A percentile compares a stretch with the other conserved stretches of the same genome.
phyloP scores from a whole-genome alignment of 2,329 filamentous ascomycete species.

The Rhinocladiella mackenziei region DNA sequence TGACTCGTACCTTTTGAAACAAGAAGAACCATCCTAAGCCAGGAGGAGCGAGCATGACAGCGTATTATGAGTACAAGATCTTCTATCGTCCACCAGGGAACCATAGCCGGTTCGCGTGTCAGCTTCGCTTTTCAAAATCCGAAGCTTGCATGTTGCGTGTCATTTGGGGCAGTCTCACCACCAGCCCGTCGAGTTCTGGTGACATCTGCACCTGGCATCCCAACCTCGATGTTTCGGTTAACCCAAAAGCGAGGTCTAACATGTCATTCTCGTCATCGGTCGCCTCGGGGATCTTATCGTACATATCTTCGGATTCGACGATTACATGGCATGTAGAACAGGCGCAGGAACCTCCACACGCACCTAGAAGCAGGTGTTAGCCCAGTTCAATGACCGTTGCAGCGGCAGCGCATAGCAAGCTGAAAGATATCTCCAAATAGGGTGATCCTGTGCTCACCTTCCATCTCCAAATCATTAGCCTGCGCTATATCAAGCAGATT shows the following conservation, averaged over 20 bases:
- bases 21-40: neutral
- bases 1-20: neutral
- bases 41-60: conserved; percentile 21
- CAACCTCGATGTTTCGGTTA: conserved; percentile 78
- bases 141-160: conserved; percentile 93
- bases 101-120: too few species aligned
- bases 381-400: neutral
- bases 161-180: conserved; percentile 83
- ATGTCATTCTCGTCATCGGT: conserved; percentile 84
- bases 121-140: conserved; percentile 60
- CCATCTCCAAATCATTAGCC: conserved; percentile 94
- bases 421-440: too few species aligned
- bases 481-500: conserved; percentile 95
- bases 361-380: conserved; percentile 49
- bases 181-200: conserved; percentile 80
- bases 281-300: conserved; percentile 73
- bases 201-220: conserved; percentile 92
- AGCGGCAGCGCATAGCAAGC: too few species aligned
- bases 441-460: too few species aligned
- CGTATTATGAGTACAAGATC: too few species aligned
- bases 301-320: conserved; percentile 67
- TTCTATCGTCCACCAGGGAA: too few species aligned
- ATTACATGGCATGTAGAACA: conserved; percentile 93
- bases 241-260: conserved; percentile 83
- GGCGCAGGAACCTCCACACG: conserved; percentile 89